Percentiles rank a stretch among this genome's conserved stretches.
These are phyloP conservation scores for Neonectria faginata DNA, from an alignment of 2,329 filamentous ascomycete genomes.

Conservation along the genomic window DNA sequence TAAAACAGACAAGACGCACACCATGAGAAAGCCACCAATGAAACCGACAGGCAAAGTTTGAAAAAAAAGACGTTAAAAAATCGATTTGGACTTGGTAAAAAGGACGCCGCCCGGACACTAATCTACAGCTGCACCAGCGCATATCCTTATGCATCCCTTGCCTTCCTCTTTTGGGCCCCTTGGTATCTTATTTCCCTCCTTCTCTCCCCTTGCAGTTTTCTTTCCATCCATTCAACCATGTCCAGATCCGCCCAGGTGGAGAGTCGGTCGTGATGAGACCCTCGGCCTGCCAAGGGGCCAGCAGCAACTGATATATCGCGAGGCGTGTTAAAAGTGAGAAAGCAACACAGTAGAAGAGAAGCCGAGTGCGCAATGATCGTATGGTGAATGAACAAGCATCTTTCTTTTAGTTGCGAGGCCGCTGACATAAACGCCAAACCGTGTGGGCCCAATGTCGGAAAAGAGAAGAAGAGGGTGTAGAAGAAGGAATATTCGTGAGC, in stretches of 20 bases:
- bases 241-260: constrained; percentile 13
- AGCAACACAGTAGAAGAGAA: constrained; percentile 22
- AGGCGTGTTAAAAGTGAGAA: constrained; percentile 22
- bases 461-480: constrained; percentile 25
- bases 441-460: constrained; percentile 31
- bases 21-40: neutral
- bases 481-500: constrained; percentile 34
- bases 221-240: constrained; percentile 5
- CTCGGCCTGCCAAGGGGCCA: constrained; percentile 23
- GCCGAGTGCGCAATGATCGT: constrained; percentile 21
- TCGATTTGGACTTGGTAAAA: constrained; percentile 38
- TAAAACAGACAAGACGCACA: neutral
- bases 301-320: constrained; percentile 21
- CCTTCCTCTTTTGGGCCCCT: constrained; percentile 12
- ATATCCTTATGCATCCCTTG: constrained; percentile 40
- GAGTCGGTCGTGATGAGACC: constrained; percentile 11
- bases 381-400: constrained; percentile 24
- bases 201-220: constrained; percentile 10
- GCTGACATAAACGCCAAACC: constrained; percentile 38
- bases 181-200: constrained; percentile 10
- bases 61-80: constrained; percentile 25
- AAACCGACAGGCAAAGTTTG: neutral
- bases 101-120: constrained; percentile 40
- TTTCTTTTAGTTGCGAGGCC: constrained; percentile 35
- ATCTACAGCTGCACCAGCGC: constrained; percentile 43